A percentile compares a stretch with the other conserved stretches of the same genome.
Conservation (phyloP, 768 basidiomycete species). For the Suillus paluster region DNA sequence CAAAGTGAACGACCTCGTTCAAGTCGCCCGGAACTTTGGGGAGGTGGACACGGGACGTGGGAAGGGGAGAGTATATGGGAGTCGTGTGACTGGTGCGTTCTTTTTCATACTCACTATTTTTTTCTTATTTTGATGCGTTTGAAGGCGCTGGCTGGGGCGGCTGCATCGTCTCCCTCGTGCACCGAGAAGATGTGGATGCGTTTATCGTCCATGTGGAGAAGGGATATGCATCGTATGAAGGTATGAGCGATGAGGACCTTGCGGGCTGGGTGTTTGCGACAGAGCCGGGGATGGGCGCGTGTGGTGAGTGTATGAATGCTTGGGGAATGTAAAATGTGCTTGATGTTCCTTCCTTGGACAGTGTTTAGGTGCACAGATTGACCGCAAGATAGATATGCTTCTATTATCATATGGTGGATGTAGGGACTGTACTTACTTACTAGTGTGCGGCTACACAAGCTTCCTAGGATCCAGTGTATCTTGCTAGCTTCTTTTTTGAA, state of each 20-base stretch:
- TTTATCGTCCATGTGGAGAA: slow-evolving; percentile 68
- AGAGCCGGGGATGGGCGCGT: slow-evolving; percentile 81
- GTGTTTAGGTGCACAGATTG: slow-evolving; percentile 35
- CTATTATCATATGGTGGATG: too few relatives aligned
- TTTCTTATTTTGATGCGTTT: background rate
- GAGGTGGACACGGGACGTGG: slow-evolving; percentile 53
- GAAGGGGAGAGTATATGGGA: slow-evolving; percentile 59
- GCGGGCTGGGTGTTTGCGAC: slow-evolving; percentile 81
- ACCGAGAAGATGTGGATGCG: slow-evolving; percentile 57
- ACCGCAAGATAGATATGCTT: background rate
- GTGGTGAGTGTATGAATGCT: slow-evolving; percentile 53
- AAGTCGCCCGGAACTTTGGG: slow-evolving; percentile 45
- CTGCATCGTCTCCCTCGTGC: slow-evolving; percentile 82
- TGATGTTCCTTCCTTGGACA: slow-evolving; percentile 11
- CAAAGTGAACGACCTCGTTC: slow-evolving; percentile 73
- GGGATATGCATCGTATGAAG: slow-evolving; percentile 67
- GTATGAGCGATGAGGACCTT: slow-evolving; percentile 60
- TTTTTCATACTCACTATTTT: background rate
- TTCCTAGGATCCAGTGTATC: too few relatives aligned
- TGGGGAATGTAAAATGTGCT: background rate
- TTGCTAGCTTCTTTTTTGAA: too few relatives aligned
- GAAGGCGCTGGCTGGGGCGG: slow-evolving; percentile 92
- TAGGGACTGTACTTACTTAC: background rate
- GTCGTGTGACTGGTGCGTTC: slow-evolving; percentile 75
- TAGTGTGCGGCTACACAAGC: background rate